These are phyloP conservation scores for Myriangium duriaei DNA, from an alignment of 2,329 filamentous ascomycete species.

Conservation along the genomic window DNA sequence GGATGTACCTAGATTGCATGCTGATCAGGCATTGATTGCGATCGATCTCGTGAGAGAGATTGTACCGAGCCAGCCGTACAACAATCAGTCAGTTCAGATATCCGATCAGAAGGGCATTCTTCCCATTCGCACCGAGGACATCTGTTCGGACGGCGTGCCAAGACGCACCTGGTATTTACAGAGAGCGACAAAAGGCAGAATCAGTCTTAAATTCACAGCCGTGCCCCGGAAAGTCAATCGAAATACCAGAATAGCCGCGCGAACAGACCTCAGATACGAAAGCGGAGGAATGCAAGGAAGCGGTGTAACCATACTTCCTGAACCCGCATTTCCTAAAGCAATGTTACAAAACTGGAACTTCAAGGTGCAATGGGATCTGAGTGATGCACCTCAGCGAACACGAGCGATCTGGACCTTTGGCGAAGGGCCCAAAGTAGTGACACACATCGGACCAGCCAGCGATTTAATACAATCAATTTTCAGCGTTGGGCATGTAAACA, in stretches of 20 bases:
- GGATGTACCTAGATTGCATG: not conserved
- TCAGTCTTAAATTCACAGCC: conserved; percentile 19
- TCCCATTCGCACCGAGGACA: not conserved
- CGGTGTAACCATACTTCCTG: not conserved
- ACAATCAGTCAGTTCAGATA: not conserved
- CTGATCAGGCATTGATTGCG: not conserved
- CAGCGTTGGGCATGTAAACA: not conserved
- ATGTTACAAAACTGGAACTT: not conserved
- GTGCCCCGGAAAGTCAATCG: not conserved
- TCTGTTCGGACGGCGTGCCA: not conserved
- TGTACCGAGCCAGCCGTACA: not conserved
- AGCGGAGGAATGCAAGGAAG: not conserved
- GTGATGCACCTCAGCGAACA: not conserved
- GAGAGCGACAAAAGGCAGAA: not conserved
- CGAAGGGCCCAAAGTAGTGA: not conserved
- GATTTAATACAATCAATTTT: not conserved
- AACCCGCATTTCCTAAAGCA: not conserved
- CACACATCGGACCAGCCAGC: not conserved
- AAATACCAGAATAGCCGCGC: not conserved
- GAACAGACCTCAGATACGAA: not conserved
- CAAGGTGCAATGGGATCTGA: not conserved
- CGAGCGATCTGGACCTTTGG: not conserved
- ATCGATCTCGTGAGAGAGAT: not conserved
- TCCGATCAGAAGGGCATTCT: not conserved
- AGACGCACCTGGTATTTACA: not conserved